phyloP scores from a whole-genome alignment of 345 rosid species.

The Arabidopsis arenosa region DNA sequence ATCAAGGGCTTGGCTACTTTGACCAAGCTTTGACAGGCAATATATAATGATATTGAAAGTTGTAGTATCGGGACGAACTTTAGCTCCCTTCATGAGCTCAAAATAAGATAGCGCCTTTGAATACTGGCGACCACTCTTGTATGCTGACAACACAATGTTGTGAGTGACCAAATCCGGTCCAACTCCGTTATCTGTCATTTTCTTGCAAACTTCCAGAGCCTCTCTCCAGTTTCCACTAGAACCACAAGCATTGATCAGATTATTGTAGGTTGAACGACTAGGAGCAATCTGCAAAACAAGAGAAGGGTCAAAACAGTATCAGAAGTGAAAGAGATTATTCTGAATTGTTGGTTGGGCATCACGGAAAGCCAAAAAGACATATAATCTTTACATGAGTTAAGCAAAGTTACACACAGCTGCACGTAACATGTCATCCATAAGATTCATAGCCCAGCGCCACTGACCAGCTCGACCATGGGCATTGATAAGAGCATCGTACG shows the following conservation, averaged over 20 bases:
- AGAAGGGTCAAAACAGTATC: conserved; percentile 2
- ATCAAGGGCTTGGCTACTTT: conserved; percentile 66
- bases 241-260: conserved; percentile 93
- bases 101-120: conserved; percentile 84
- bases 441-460: conserved; percentile 97
- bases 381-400: conserved; percentile 34
- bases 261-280: conserved; percentile 82
- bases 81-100: conserved; percentile 88
- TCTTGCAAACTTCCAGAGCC: conserved; percentile 82
- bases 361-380: neutral
- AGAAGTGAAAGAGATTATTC: neutral
- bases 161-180: conserved; percentile 98
- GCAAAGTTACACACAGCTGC: conserved; percentile 77
- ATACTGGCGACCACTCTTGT: conserved; percentile 78
- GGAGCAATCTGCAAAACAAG: conserved; percentile 78
- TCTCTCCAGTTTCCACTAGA: conserved; percentile 98
- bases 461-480: conserved; percentile 92
- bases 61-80: conserved; percentile 82
- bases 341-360: neutral
- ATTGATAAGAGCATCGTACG: conserved; percentile 85
- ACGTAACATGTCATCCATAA: conserved; percentile 84
- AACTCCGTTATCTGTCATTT: conserved; percentile 95
- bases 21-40: conserved; percentile 80
- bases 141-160: conserved; percentile 88
- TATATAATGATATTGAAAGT: conserved; percentile 79